Evolutionary conservation across 306 rosid species (phyloP), one percentile per base, ranked within the genome.

Genomic region (Quercus robur): DNA sequence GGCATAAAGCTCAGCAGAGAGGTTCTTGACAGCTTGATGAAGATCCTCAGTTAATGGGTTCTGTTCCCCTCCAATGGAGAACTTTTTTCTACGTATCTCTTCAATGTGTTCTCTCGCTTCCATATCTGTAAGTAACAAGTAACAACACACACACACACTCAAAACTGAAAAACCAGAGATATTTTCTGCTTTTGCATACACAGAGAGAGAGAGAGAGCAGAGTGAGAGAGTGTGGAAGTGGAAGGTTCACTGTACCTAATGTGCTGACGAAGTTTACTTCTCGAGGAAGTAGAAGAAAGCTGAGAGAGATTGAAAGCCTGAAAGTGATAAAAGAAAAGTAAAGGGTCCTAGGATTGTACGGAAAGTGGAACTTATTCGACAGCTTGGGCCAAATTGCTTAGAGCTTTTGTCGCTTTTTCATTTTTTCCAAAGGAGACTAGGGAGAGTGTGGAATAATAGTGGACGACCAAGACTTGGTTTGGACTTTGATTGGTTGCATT

Each of bases 1-100:
- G 41, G 94, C 85, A 73, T 93, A 93, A 19, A 93, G 93, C 26
- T 93, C 91, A 0, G 89, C 91, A 0, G 91, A 89, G 56, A 91
- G 90, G 71, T 86, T 81, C 78, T 75, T 86, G 1, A 88, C 87
- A 0, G 94, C 90, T 58, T 88, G 91, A 54, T 91, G 96, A 23
- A 89, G 84, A 41, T 89, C 93, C 63, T 77, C 85, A 8, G 83
- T 64, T 17, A 89, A 71, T 1, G 91, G 90, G 59, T 86, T 88
- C 5, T 33, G 62, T 1, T 56, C 67, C 0, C 84, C 91, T 20
- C 97, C 97, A 15, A 93, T 93, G 1, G 85, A 91, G 78, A 89
- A 93, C 73, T 86, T 93, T 12, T 3, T 33, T 83, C 84, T 80
- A 71, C 97, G 77, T 14, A 93, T 89, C 52, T 75, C 79, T 63